phyloP scores from a whole-genome alignment of 139 green algal species.

The Edaphochlamys debaryana region DNA sequence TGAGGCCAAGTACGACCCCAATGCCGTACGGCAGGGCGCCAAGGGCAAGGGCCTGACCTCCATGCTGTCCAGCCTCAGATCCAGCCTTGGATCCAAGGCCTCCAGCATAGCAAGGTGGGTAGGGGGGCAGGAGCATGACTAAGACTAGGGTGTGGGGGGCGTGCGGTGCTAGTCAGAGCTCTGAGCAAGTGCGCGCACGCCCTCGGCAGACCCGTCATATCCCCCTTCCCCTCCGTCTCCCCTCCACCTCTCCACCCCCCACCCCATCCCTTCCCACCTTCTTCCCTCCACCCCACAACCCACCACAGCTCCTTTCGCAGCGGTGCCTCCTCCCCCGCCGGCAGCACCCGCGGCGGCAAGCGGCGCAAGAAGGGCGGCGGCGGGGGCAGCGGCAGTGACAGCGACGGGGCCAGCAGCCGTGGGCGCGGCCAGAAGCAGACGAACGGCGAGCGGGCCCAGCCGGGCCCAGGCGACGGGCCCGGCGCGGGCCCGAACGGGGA shows the following conservation, averaged over 20 bases:
- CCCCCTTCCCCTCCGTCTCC: too few species aligned
- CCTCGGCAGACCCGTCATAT: too few species aligned
- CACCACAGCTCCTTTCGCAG: neutral
- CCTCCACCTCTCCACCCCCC: too few species aligned
- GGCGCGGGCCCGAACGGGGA: too few species aligned
- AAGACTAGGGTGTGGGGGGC: neutral
- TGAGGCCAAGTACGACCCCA: constrained; percentile 59
- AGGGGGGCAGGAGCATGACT: neutral
- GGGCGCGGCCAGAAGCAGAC: too few species aligned
- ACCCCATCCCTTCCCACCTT: too few species aligned
- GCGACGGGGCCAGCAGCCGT: too few species aligned
- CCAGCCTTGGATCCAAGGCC: neutral
- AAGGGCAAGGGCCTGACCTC: neutral
- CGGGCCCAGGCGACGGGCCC: too few species aligned
- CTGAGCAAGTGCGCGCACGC: too few species aligned
- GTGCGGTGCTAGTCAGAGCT: too few species aligned
- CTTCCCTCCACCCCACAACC: too few species aligned
- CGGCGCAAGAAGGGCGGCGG: neutral
- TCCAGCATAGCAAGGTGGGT: constrained; percentile 7
- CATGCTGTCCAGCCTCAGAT: constrained; percentile 7
- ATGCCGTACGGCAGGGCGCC: constrained; percentile 8
- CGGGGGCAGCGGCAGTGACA: neutral
- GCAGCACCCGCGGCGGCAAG: neutral
- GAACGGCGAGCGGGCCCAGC: too few species aligned
- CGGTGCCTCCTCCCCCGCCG: neutral